Conservation (phyloP, 176 grass and related monocot genomes). For the Oryza meyeriana region DNA sequence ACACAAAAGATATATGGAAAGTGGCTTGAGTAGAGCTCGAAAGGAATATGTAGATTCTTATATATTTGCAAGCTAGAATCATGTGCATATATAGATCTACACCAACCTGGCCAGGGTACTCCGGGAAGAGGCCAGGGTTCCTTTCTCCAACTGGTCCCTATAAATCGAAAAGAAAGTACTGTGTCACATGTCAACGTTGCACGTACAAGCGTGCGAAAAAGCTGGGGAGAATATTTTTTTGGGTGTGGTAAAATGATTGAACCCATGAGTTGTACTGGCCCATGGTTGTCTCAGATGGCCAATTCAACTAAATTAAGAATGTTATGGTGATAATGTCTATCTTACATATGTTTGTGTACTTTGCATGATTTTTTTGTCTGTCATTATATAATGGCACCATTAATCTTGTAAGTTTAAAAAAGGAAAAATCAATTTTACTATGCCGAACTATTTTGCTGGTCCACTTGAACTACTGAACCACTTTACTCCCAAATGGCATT, state of each 20-base stretch:
- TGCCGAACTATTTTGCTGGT: neutral
- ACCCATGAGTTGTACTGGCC: conserved; percentile 42
- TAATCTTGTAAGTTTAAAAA: neutral
- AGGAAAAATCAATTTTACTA: neutral
- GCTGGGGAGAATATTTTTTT: conserved; percentile 34
- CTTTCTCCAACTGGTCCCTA: conserved; percentile 70
- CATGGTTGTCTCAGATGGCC: conserved; percentile 30
- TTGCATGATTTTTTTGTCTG: no score
- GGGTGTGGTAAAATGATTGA: conserved; percentile 48
- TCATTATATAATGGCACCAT: neutral
- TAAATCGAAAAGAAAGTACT: conserved; percentile 37
- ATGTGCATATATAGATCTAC: neutral
- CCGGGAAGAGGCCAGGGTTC: conserved; percentile 70
- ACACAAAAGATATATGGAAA: conserved; percentile 13
- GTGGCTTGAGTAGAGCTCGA: conserved; percentile 16
- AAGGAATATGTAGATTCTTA: conserved; percentile 35
- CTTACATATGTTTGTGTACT: neutral
- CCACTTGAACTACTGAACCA: neutral
- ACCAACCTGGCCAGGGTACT: conserved; percentile 83
- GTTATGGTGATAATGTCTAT: neutral
- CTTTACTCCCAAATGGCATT: neutral
- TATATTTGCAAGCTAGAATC: neutral
- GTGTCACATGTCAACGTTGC: conserved; percentile 55
- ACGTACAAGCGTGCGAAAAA: conserved; percentile 65
- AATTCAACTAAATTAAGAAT: neutral